These are phyloP conservation scores for Penicillium sp. DNA, from an alignment of 2,329 filamentous ascomycete species.

Conservation along the genomic window DNA sequence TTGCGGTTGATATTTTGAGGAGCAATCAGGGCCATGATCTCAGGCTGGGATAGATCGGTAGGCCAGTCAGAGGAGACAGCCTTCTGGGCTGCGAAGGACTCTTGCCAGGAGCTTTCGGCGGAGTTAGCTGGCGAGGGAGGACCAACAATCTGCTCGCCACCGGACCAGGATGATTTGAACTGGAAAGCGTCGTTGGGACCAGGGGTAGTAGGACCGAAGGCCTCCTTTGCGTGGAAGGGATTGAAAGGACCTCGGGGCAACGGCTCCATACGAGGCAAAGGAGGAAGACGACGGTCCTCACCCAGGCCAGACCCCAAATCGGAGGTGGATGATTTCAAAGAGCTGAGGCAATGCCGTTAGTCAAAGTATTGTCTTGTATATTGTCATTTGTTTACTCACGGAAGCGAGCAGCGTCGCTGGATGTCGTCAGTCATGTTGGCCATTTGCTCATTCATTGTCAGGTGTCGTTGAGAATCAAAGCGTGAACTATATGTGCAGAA, in stretches of 20 bases:
- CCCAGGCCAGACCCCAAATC: slow-evolving; percentile 27
- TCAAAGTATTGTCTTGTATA: not conserved
- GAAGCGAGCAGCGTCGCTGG: slow-evolving; percentile 34
- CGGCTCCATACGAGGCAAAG: slow-evolving; percentile 38
- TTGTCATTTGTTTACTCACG: slow-evolving; percentile 29
- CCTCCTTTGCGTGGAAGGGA: slow-evolving; percentile 31
- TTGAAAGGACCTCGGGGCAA: slow-evolving; percentile 40
- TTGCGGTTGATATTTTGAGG: slow-evolving; percentile 40
- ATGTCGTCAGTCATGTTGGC: slow-evolving; percentile 27
- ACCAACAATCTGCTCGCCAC: slow-evolving; percentile 29
- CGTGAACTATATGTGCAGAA: slow-evolving; percentile 12
- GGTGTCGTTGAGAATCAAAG: slow-evolving; percentile 8
- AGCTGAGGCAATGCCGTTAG: slow-evolving; percentile 8
- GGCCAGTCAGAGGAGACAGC: slow-evolving; percentile 30
- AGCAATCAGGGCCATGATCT: slow-evolving; percentile 36
- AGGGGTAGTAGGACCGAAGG: slow-evolving; percentile 32
- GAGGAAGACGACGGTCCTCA: slow-evolving; percentile 38
- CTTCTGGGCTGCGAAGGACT: slow-evolving; percentile 32
- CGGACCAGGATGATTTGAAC: slow-evolving; percentile 33
- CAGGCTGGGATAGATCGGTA: slow-evolving; percentile 31
- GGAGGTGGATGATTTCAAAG: slow-evolving; percentile 19
- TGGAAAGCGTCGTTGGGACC: slow-evolving; percentile 35
- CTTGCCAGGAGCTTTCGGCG: slow-evolving; percentile 37
- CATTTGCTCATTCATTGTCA: slow-evolving; percentile 34
- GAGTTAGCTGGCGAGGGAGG: slow-evolving; percentile 41